Evolutionary conservation across 1,284 basidiomycete species (phyloP).

Genomic region (Boletus semigastroideus): DNA sequence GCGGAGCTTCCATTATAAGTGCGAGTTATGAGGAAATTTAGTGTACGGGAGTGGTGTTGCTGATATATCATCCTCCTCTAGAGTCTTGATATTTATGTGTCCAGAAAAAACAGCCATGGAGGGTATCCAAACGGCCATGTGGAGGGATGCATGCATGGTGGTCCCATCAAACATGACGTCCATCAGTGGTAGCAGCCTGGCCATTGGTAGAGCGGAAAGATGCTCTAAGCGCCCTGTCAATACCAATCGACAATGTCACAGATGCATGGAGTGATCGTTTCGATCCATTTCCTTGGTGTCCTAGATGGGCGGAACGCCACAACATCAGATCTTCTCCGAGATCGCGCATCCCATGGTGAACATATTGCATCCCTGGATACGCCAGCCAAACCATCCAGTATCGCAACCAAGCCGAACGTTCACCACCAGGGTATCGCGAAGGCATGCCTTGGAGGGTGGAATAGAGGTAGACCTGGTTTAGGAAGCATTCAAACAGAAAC

Average conservation of each 20-base stretch:
- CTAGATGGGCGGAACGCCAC: not conserved
- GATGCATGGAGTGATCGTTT: constrained; percentile 1
- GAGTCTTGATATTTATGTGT: constrained; percentile 23
- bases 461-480: not conserved
- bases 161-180: not conserved
- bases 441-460: not conserved
- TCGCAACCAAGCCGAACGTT: constrained; percentile 3
- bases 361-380: constrained; percentile 8
- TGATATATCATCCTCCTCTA: constrained; percentile 7
- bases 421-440: not conserved
- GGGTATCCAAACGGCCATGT: constrained; percentile 20
- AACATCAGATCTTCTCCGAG: not conserved
- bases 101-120: constrained; percentile 16
- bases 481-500: not conserved
- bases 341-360: constrained; percentile 7
- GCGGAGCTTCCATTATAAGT: not conserved
- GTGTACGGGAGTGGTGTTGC: not conserved
- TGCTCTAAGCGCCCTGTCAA: constrained; percentile 10
- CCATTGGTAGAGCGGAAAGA: not conserved
- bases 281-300: constrained; percentile 11
- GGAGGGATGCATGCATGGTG: constrained; percentile 20
- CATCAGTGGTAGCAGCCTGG: not conserved
- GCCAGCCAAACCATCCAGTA: constrained; percentile 30
- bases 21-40: too few relatives aligned
- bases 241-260: constrained; percentile 6